Conservation (phyloP, 352 stramenopile genomes). For the Phytophthora quininea region DNA sequence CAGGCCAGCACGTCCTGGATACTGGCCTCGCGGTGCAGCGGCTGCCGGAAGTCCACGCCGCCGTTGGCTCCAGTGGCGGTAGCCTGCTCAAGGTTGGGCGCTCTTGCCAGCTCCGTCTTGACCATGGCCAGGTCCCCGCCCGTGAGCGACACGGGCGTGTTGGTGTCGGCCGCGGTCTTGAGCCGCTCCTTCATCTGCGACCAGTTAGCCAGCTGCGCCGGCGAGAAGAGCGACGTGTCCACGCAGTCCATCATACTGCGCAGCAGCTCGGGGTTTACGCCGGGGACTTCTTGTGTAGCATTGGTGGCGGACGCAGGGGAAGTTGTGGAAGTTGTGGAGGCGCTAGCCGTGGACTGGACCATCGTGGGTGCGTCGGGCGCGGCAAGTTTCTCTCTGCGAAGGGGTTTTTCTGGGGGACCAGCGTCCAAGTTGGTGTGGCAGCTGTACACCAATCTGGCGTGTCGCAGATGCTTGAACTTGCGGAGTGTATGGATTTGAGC, state of each 20-base stretch:
- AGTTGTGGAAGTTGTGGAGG: too few species aligned
- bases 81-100: slow-evolving; percentile 16
- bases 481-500: too few species aligned
- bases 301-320: slow-evolving; percentile 2
- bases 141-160: slow-evolving; percentile 38
- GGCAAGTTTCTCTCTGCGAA: slow-evolving; percentile 6
- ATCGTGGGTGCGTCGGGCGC: background rate
- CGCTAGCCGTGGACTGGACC: slow-evolving; percentile 1
- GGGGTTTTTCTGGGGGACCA: background rate
- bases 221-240: slow-evolving; percentile 80
- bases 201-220: slow-evolving; percentile 77
- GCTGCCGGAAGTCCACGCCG: slow-evolving; percentile 50
- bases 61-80: slow-evolving; percentile 4
- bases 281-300: slow-evolving; percentile 14
- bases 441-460: too few species aligned
- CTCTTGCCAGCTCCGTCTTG: slow-evolving; percentile 48
- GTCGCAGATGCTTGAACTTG: too few species aligned
- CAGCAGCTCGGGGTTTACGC: slow-evolving; percentile 76
- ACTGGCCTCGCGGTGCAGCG: slow-evolving; percentile 70
- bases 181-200: slow-evolving; percentile 79
- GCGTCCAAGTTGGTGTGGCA: too few species aligned
- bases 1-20: slow-evolving; percentile 83
- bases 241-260: slow-evolving; percentile 90
- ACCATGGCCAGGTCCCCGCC: slow-evolving; percentile 44
- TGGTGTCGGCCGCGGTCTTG: slow-evolving; percentile 52